Base-by-base conservation (phyloP, 2,329 filamentous ascomycete species). In the Sordariomycetes sp. region DNA sequence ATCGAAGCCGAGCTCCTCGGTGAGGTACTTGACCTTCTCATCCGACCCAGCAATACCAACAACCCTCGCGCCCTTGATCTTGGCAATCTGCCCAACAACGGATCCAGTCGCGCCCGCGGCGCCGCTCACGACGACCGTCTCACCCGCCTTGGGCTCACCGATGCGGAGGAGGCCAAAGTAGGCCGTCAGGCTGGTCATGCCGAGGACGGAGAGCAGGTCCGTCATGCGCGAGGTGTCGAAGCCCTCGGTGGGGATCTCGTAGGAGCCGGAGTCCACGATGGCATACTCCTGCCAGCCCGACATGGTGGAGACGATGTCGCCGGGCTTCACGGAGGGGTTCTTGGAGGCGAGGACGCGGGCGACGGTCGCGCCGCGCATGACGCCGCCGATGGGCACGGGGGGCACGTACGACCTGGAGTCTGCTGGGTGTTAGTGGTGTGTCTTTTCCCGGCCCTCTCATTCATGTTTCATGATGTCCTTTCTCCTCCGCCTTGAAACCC, bases 51-150 rank as follows among this genome's bases (percentile, higher is more conserved):
- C 84, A 60, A 89, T 75, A 7, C 85, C 86, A 24, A 86, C 68
- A 13, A 89, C 81, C 2, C 75, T 63, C 53, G 72, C 71, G 13
- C 85, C 87, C 68, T 83, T 82, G 56, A 89, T 71, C 74, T 89
- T 90, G 20, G 86, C 86, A 62, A 91, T 89, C 70, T 92, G 88
- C 0, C 86, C 87, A 0, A 82, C 87, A 1, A 91, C 80, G 64
- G 80, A 86, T 1, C 88, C 88, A 0, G 88, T 91, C 0, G 87
- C 88, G 2, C 88, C 88, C 0, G 88, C 88, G 1, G 88, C 88
- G 7, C 86, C 87, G 10, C 82, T 87, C 0, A 92, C 85, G 8
- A 91, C 86, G 1, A 92, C 87, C 3, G 86, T 83, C 61, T 91
- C 86, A 4, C 86, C 86, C 2, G 78, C 68, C 67, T 85, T 82